Evolutionary conservation across 176 grass and related monocot species (phyloP), one percentile per base, ranked within the genome.

Genomic region (Lolium rigidum): DNA sequence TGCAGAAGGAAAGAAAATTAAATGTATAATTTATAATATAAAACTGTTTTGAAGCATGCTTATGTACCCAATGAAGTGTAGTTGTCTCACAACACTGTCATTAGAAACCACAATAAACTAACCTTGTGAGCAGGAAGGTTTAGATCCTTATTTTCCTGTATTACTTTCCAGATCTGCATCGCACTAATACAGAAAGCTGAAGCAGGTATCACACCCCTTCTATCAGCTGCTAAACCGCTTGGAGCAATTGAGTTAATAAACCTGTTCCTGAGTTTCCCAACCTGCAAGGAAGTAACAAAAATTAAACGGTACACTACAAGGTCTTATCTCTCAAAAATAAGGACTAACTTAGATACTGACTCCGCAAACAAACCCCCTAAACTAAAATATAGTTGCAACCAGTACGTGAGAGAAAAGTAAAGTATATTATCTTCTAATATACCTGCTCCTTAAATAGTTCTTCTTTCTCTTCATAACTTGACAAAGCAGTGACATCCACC

Each of bases 51-150:
- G 77, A 35, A 8, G 21, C 58, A 65, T 76, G 28, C 14, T 41
- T 43, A 77, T 21, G 16, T n/a, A 51, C 11, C 18, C 4, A 73
- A 86, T 63, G 28, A 76, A 90, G 25, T 50, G 31, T 88, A 43
- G 9, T 16, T 65, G 37, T 80, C 38, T 9, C 68, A 81, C 17
- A 86, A 43, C 22, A 26, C 70, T 80, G 49, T 55, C 13, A 54
- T 46, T 48, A 58, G 72, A 83, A 74, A 70, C 24, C 15, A 65
- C 41, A 89, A 67, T 17, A 82, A 66, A 90, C 93, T 95, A 52
- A 95, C 96, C 93, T 98, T 92, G 88, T 98, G 92, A 88, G 96
- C 90, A 51, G 96, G 96, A 84, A 98, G 93, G 79, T 95, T 88
- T 26, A 98, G 96, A 70, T 95, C 96, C 87, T 98, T 98, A 92